Base-by-base conservation (phyloP, 129 eudicot species). In the sunflower (Helianthus annuus) region DNA sequence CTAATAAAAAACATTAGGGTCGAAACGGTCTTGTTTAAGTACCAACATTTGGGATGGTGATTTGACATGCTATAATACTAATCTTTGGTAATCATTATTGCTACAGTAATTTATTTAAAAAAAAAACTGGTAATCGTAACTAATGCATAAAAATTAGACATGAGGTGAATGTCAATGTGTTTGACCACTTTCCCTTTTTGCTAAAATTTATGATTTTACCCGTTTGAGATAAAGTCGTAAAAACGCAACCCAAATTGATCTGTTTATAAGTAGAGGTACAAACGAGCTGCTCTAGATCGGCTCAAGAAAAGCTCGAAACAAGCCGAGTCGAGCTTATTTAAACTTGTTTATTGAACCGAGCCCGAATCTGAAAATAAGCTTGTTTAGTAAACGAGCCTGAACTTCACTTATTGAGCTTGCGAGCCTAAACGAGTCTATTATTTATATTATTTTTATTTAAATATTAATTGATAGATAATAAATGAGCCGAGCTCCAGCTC, bases 101-200 rank as follows among this genome's bases (percentile, higher is more conserved):
- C 29, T 54, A 51, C 19, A 51, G 56, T 51, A 13, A 22, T 12
- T 54, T 54, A 17, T 17, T 32, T 32, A 32, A 54, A 54, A 17
- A 54, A 17, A 19, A 17, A 54, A 17, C 7, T 53, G 60, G 12
- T 54, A 54, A 54, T 19, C 32, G 17, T 22, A 54, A 54, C 11
- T 17, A 8, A 58, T 24, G 39, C 64, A 58, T 58, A 3, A 10
- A 58, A 58, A 24, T 32, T 60, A 60, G 65, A 60, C 65, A 60
- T 32, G 65, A 32, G 44, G 32, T 15, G 2, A 60, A 7, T 60
- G 65, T 60, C 17, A 5, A 32, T 16, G 4, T 10, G 66, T 12
- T 13, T 60, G 66, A 14, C 46, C 19, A 34, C 11, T 57, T 57
- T 24, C 64, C 39, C 7, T 57, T 24, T 57, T 57, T 10, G 38